Evolutionary conservation across 805 yeast genomes (phyloP).

Genomic region (Metschnikowia picachoensis): DNA sequence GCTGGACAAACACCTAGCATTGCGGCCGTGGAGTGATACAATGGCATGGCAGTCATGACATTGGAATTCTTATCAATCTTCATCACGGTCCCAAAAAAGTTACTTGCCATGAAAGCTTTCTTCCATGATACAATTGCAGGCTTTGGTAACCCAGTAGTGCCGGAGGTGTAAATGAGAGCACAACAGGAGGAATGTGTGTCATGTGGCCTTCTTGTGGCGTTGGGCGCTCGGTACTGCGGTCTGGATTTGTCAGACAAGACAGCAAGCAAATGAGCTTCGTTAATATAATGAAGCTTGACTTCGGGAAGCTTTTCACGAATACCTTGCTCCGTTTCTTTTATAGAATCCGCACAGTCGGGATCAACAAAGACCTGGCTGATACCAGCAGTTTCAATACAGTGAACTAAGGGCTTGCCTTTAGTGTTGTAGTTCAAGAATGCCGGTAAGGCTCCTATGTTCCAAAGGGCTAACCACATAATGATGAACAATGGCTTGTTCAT

Average conservation of each 20-base stretch:
- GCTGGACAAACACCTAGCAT: slow-evolving; percentile 77
- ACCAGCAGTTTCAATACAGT: slow-evolving; percentile 70
- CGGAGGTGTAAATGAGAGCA: slow-evolving; percentile 81
- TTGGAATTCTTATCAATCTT: slow-evolving; percentile 51
- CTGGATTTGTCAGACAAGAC: slow-evolving; percentile 38
- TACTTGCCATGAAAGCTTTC: slow-evolving; percentile 68
- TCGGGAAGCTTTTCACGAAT: slow-evolving; percentile 36
- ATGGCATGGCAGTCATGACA: slow-evolving; percentile 89
- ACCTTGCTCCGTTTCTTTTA: slow-evolving; percentile 44
- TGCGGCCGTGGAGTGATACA: slow-evolving; percentile 93
- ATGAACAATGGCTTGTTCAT: slow-evolving; percentile 82
- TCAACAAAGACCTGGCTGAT: slow-evolving; percentile 69
- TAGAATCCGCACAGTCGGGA: slow-evolving; percentile 56
- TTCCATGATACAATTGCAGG: slow-evolving; percentile 93
- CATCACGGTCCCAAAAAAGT: slow-evolving; percentile 66
- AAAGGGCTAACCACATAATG: slow-evolving; percentile 76
- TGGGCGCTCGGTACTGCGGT: slow-evolving; percentile 52
- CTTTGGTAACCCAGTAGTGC: slow-evolving; percentile 93
- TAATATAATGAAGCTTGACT: slow-evolving; percentile 43
- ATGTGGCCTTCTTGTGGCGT: slow-evolving; percentile 53
- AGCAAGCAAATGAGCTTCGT: slow-evolving; percentile 47
- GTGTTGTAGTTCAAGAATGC: slow-evolving; percentile 83
- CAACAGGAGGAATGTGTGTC: slow-evolving; percentile 61
- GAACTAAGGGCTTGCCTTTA: slow-evolving; percentile 68
- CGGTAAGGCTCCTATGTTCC: slow-evolving; percentile 90